Evolutionary conservation across 495 filamentous ascomycete species (phyloP).

Genomic region (Aspergillus asperescens): DNA sequence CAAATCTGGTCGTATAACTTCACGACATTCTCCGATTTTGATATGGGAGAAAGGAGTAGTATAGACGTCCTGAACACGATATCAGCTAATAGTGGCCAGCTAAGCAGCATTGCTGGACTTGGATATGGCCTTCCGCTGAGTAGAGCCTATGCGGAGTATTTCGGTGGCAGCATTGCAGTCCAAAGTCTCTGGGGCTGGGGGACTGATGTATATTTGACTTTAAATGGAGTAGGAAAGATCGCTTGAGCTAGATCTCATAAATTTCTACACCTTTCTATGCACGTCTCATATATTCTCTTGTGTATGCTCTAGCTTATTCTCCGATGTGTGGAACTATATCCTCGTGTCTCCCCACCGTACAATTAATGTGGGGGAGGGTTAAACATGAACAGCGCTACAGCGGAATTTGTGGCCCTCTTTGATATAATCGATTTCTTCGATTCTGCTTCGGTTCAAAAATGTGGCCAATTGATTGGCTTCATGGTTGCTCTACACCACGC

Average conservation of each 20-base stretch:
- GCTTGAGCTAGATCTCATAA: background rate
- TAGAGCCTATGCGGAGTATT: constrained; percentile 95
- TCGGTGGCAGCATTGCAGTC: constrained; percentile 90
- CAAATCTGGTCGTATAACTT: constrained; percentile 96
- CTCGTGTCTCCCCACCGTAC: background rate
- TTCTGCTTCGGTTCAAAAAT: too few relatives aligned
- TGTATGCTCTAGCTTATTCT: background rate
- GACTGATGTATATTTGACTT: constrained; percentile 70
- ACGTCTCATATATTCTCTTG: background rate
- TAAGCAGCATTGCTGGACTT: constrained; percentile 79
- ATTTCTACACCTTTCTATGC: background rate
- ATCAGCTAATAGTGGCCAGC: constrained; percentile 58
- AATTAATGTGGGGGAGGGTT: constrained; percentile 43
- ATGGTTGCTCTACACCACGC: too few relatives aligned
- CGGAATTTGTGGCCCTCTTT: too few relatives aligned
- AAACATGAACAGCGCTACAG: too few relatives aligned
- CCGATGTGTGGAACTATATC: background rate
- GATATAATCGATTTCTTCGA: too few relatives aligned
- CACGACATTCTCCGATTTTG: constrained; percentile 79
- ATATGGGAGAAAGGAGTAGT: constrained; percentile 40
- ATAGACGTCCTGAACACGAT: constrained; percentile 68
- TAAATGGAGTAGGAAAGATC: constrained; percentile 80
- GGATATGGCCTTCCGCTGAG: constrained; percentile 91
- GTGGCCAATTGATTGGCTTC: too few relatives aligned
- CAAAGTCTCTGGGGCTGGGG: constrained; percentile 97